phyloP scores from a whole-genome alignment of 2,329 filamentous ascomycete species.

The Mycosphaerella arachidis region DNA sequence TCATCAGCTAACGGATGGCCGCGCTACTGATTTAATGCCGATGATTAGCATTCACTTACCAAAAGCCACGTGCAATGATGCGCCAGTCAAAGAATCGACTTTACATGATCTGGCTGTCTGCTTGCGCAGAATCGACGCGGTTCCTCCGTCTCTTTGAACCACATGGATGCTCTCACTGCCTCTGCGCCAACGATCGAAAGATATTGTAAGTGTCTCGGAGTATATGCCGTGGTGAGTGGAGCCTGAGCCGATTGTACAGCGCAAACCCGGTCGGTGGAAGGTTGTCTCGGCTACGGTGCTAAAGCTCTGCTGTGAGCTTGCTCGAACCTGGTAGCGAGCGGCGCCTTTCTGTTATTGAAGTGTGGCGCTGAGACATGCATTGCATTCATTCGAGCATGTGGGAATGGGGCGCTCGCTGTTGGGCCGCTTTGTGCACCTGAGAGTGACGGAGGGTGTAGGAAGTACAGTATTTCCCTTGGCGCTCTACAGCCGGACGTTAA shows the following conservation, averaged over 20 bases:
- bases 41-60: not conserved
- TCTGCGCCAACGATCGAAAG: too few species aligned
- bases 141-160: too few species aligned
- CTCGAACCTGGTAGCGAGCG: not conserved
- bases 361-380: not conserved
- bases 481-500: not conserved
- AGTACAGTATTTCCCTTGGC: not conserved
- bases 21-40: not conserved
- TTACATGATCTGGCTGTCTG: too few species aligned
- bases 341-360: not conserved
- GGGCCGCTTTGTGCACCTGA: not conserved
- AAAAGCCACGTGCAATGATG: not conserved
- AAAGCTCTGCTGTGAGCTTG: too few species aligned
- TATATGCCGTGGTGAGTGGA: not conserved
- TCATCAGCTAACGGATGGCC: not conserved
- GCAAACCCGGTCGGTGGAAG: not conserved
- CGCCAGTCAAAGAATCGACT: too few species aligned
- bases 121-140: too few species aligned
- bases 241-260: not conserved
- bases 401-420: not conserved
- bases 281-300: not conserved
- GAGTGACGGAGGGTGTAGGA: not conserved
- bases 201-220: not conserved
- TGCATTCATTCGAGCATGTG: not conserved
- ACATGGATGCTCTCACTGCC: too few species aligned